Evolutionary conservation across 495 filamentous ascomycete genomes (phyloP).

Genomic region (Daldinia grandis): DNA sequence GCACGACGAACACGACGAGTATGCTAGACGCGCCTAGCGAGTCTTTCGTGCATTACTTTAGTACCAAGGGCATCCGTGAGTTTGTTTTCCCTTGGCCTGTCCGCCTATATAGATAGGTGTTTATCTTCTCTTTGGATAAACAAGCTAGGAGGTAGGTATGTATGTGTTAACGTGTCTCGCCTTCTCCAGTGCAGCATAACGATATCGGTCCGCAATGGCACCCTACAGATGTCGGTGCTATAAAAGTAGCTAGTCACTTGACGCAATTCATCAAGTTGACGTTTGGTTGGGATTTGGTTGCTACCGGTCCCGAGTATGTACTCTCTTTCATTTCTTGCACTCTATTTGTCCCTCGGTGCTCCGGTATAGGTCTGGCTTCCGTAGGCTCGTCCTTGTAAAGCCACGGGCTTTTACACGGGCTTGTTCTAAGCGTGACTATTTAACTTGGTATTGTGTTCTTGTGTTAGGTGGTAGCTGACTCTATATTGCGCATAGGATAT

Average conservation of each 20-base stretch:
- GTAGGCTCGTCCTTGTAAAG: neutral
- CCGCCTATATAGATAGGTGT: no score
- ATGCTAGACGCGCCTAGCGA: slow-evolving; percentile 46
- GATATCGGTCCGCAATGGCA: slow-evolving; percentile 71
- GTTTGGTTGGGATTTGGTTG: slow-evolving; percentile 68
- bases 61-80: slow-evolving; percentile 65
- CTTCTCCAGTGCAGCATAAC: slow-evolving; percentile 65
- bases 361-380: neutral
- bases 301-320: slow-evolving; percentile 65
- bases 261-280: slow-evolving; percentile 62
- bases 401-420: neutral
- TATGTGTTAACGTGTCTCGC: neutral
- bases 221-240: slow-evolving; percentile 71
- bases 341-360: neutral
- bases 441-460: neutral
- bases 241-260: slow-evolving; percentile 73
- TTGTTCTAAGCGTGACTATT: neutral
- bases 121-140: neutral
- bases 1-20: slow-evolving; percentile 52
- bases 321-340: neutral
- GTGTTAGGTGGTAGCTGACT: neutral
- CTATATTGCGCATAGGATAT: neutral
- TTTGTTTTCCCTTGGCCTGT: neutral
- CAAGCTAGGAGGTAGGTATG: neutral
- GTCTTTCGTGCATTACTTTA: slow-evolving; percentile 73